A percentile compares a stretch with the other conserved stretches of the same genome.
phyloP scores from a whole-genome alignment of 2,329 filamentous ascomycete genomes.

The Coniochaeta sp. region DNA sequence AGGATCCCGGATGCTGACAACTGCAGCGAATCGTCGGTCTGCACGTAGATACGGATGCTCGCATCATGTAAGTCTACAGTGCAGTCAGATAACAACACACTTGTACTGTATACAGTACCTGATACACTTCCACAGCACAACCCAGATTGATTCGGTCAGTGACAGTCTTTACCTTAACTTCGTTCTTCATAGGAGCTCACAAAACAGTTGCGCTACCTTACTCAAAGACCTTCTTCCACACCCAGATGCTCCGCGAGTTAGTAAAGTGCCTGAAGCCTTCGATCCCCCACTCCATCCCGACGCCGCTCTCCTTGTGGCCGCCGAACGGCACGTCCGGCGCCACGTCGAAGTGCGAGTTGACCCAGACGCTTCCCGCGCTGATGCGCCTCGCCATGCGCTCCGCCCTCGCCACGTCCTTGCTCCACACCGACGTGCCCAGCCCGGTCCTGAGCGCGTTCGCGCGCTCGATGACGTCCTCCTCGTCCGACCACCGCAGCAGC shows the following conservation, averaged over 20 bases:
- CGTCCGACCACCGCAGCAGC: slow-evolving; percentile 32
- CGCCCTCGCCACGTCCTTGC: slow-evolving; percentile 38
- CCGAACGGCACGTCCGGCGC: slow-evolving; percentile 33
- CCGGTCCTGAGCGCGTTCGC: slow-evolving; percentile 42
- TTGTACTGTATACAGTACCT: too few relatives aligned
- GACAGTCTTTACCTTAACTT: too few relatives aligned
- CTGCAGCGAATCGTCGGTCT: too few relatives aligned
- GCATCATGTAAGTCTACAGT: too few relatives aligned
- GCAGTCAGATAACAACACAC: too few relatives aligned
- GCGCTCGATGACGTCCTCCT: slow-evolving; percentile 36
- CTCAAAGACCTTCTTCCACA: slow-evolving; percentile 15
- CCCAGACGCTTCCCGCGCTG: slow-evolving; percentile 47
- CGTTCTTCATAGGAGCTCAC: too few relatives aligned
- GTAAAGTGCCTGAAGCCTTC: slow-evolving; percentile 23
- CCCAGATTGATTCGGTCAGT: too few relatives aligned
- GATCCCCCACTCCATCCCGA: slow-evolving; percentile 39
- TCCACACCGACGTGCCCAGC: slow-evolving; percentile 47
- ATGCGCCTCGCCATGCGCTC: slow-evolving; percentile 36
- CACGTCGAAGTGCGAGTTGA: slow-evolving; percentile 40
- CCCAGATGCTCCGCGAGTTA: slow-evolving; percentile 15
- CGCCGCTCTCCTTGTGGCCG: slow-evolving; percentile 43
- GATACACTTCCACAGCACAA: too few relatives aligned
- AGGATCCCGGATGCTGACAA: too few relatives aligned
- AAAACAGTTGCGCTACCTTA: too few relatives aligned
- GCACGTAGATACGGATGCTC: too few relatives aligned